Conservation (phyloP, 169 alveolate genomes). For the Cryptosporidium muris region DNA sequence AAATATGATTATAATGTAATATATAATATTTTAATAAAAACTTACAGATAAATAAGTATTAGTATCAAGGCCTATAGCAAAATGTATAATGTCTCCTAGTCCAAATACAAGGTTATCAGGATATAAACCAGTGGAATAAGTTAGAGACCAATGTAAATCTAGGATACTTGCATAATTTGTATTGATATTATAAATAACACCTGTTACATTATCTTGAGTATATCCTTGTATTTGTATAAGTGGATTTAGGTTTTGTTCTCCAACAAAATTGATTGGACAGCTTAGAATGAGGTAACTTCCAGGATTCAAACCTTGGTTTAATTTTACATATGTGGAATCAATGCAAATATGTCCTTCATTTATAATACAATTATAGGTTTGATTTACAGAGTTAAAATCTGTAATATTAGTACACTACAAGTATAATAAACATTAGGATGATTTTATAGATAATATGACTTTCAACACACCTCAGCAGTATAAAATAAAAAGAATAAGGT, state of each 20-base stretch:
- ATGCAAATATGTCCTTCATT: slow-evolving; percentile 63
- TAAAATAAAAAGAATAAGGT: too few species aligned
- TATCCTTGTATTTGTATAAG: slow-evolving; percentile 54
- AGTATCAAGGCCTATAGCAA: slow-evolving; percentile 49
- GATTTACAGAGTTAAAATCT: neutral
- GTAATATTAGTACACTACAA: neutral
- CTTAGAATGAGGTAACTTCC: slow-evolving; percentile 40
- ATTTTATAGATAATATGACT: neutral
- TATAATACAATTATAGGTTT: slow-evolving; percentile 4
- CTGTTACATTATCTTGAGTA: slow-evolving; percentile 24
- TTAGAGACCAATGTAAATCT: slow-evolving; percentile 51
- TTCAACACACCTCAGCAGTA: neutral
- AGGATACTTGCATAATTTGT: slow-evolving; percentile 28
- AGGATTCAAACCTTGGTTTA: slow-evolving; percentile 61
- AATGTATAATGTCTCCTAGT: slow-evolving; percentile 31
- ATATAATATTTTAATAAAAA: neutral
- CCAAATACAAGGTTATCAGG: slow-evolving; percentile 37
- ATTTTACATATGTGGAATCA: slow-evolving; percentile 26
- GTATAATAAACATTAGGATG: neutral
- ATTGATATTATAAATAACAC: slow-evolving; percentile 30
- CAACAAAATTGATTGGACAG: slow-evolving; percentile 8
- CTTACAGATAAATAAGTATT: slow-evolving; percentile 59
- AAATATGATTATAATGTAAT: neutral
- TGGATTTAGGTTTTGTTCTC: slow-evolving; percentile 38
- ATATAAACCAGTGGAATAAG: neutral